Base-by-base conservation (phyloP, 163 green algal genomes). In the Chlorella variabilis region DNA sequence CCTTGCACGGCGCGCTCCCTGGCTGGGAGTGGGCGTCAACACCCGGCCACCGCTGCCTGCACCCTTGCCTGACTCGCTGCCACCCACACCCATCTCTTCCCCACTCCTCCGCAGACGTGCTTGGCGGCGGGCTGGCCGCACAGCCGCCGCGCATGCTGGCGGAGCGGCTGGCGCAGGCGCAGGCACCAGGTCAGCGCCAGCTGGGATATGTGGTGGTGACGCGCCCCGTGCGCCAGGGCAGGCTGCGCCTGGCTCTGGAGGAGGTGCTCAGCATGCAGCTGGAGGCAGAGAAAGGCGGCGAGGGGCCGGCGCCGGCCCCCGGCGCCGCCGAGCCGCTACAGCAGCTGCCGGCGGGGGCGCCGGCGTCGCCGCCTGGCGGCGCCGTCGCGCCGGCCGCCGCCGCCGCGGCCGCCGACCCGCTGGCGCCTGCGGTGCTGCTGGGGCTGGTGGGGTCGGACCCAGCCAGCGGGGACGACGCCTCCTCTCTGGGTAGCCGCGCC, bases 141-240 rank as follows among this genome's bases (percentile, higher is more conserved):
- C 80, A 85, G 69, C 77, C 80, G 71, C 83, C 84, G 3, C 77
- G 75, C 0, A 71, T 77, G 33, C 82, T 89, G 36, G 70, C 76
- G 8, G 86, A 90, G 67, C 84, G 80, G 54, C 62, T 75, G 75
- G 45, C 45, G 42, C 29, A 39, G 48, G 31, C 23, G 59, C 39
- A 56, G 21, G 31, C 41, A 31, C 74, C 58, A 1, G 58, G 39
- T 31, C 20, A 38, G 42, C 79, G 86, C 25, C 87, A 89, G 66
- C 71, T 93, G 61, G 87, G 91, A 23, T 96, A 96, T 70, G 93
- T 93, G 15, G 91, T 89, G 11, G 89, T 96, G 0, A 94, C 89
- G 5, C 83, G 92, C 20, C 93, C 93, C 1, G 84, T 95, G 36
- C 84, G 91, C 21, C 90, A 95, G 84, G 90, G 86, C 27, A 86